These are phyloP conservation scores for Chaetomium fimeti DNA, from an alignment of 495 filamentous ascomycete genomes.

Conservation along the genomic window DNA sequence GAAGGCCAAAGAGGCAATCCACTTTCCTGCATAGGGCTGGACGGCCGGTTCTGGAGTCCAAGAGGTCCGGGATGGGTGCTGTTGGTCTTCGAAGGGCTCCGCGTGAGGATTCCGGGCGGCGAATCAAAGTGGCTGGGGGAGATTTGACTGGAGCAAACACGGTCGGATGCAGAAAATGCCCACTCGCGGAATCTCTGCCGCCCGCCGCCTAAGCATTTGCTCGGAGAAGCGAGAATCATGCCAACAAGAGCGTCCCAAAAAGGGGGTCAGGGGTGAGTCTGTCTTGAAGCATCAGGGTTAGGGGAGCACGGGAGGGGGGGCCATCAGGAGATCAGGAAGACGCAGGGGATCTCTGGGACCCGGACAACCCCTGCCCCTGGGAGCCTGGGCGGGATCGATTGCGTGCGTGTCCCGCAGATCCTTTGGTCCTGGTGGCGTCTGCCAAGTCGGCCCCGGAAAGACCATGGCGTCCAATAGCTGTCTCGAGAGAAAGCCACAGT, in stretches of 20 bases:
- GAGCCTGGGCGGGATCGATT: background rate
- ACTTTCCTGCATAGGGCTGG: slow-evolving; percentile 5
- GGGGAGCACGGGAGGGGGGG: too few species aligned
- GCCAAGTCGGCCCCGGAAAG: slow-evolving; percentile 19
- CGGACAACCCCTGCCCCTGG: slow-evolving; percentile 1
- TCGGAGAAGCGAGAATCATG: too few species aligned
- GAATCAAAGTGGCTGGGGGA: background rate
- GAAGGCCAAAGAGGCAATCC: slow-evolving; percentile 6
- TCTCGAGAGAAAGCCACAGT: slow-evolving; percentile 17
- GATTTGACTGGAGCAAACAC: background rate
- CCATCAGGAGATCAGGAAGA: too few species aligned
- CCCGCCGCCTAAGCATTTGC: too few species aligned
- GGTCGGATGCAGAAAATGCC: too few species aligned
- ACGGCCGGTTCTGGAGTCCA: background rate
- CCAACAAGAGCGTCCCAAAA: background rate
- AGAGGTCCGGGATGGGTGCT: background rate
- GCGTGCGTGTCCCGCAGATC: slow-evolving; percentile 3
- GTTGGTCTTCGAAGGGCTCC: background rate
- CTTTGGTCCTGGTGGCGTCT: background rate
- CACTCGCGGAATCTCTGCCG: too few species aligned
- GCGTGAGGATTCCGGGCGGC: background rate
- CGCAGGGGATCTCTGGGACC: background rate
- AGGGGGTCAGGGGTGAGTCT: background rate
- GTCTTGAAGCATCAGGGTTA: background rate
- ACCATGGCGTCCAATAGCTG: slow-evolving; percentile 4